Conservation (phyloP, 176 grass and related monocot genomes). For the Triticum dicoccoides region DNA sequence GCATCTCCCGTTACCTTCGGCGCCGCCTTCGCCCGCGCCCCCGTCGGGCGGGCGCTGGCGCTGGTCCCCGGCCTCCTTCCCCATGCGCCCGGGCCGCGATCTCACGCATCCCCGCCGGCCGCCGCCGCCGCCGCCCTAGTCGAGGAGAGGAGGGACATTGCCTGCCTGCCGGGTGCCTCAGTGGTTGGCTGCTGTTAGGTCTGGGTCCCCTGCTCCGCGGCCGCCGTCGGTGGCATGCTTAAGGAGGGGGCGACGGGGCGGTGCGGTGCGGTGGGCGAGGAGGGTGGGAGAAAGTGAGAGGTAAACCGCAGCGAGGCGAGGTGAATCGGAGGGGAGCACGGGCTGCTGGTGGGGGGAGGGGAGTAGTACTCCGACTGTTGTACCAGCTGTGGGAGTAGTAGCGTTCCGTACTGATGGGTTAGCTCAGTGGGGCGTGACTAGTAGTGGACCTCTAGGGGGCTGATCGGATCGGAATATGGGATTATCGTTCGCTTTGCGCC, state of each 20-base stretch:
- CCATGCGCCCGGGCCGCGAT: constrained; percentile 37
- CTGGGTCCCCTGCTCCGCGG: neutral
- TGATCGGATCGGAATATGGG: too few species aligned
- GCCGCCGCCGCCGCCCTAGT: neutral
- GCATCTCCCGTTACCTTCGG: neutral
- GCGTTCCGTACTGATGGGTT: too few species aligned
- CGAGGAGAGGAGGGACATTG: constrained; percentile 35
- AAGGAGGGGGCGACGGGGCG: constrained; percentile 33
- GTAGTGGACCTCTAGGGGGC: neutral
- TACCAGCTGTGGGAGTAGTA: too few species aligned
- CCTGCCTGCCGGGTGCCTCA: neutral
- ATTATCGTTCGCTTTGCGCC: too few species aligned
- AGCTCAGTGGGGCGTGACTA: neutral
- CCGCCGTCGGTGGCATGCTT: constrained; percentile 18
- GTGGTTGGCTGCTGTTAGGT: neutral
- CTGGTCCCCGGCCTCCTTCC: constrained; percentile 45
- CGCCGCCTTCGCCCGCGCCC: constrained; percentile 4
- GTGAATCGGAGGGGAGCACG: neutral
- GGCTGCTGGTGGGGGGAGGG: too few species aligned
- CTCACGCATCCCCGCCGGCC: constrained; percentile 42
- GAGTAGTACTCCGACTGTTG: neutral
- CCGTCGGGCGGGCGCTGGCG: constrained; percentile 32
- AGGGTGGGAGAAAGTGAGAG: constrained; percentile 64
- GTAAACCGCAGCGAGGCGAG: constrained; percentile 41
- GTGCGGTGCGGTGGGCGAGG: constrained; percentile 35